phyloP scores from a whole-genome alignment of 805 yeast genomes.

The Candida orba region DNA sequence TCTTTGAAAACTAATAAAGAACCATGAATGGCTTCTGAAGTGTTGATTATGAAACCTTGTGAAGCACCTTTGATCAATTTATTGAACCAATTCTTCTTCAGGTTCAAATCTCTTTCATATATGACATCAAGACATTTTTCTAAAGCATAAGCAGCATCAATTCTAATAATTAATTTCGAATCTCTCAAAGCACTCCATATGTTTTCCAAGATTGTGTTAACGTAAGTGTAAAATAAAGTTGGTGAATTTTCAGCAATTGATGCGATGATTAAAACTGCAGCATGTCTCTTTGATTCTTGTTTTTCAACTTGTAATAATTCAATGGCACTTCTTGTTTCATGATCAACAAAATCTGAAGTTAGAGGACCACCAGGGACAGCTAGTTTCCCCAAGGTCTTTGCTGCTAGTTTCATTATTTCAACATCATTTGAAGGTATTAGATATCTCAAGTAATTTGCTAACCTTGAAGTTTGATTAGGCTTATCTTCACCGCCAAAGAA shows the following conservation, averaged over 20 bases:
- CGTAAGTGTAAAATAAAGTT: conserved; percentile 69
- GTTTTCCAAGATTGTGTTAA: conserved; percentile 69
- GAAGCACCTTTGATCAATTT: conserved; percentile 64
- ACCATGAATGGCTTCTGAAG: conserved; percentile 78
- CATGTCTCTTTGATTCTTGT: conserved; percentile 81
- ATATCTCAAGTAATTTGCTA: conserved; percentile 81
- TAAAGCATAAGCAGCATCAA: conserved; percentile 78
- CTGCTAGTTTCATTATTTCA: conserved; percentile 81
- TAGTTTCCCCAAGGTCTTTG: conserved; percentile 78
- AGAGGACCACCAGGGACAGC: conserved; percentile 86
- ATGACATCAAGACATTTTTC: conserved; percentile 74
- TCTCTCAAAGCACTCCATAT: conserved; percentile 88
- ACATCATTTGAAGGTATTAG: conserved; percentile 77
- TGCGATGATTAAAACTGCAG: conserved; percentile 76
- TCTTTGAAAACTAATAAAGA: conserved; percentile 77
- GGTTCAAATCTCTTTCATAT: conserved; percentile 64
- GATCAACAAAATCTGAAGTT: conserved; percentile 89
- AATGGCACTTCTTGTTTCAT: conserved; percentile 79
- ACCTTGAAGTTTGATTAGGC: conserved; percentile 81
- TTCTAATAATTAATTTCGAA: conserved; percentile 62
- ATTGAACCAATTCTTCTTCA: conserved; percentile 70
- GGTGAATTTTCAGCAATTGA: conserved; percentile 87
- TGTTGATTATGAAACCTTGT: conserved; percentile 42
- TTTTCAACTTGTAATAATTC: conserved; percentile 91
- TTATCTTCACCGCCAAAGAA: conserved; percentile 81